Conservation (phyloP, 495 filamentous ascomycete genomes). For the Penicillium cosmopolitanum region DNA sequence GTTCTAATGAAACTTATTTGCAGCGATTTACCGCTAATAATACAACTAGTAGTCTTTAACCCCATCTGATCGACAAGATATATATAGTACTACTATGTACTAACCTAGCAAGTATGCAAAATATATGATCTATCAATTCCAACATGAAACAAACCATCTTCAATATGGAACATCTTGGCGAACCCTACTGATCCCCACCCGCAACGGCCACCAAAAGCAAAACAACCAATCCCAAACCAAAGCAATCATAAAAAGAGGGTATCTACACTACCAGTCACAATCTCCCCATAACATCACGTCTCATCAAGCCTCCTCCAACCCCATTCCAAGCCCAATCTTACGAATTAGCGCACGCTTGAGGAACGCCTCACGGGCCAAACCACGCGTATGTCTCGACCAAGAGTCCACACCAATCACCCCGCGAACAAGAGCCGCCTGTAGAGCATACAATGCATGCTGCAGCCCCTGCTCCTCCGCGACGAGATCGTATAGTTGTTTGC, state of each 20-base stretch:
- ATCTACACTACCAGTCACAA: conserved; percentile 16
- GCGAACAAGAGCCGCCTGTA: conserved; percentile 79
- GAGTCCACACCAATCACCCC: conserved; percentile 79
- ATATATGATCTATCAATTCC: conserved; percentile 1
- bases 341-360: conserved; percentile 84
- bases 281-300: conserved; percentile 10
- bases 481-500: conserved; percentile 85
- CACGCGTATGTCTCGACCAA: conserved; percentile 82
- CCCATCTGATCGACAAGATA: conserved; percentile 3
- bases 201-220: not conserved
- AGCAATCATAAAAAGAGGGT: conserved; percentile 13
- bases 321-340: conserved; percentile 90
- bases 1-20: no score
- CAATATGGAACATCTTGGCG: not conserved
- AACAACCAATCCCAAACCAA: not conserved
- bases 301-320: conserved; percentile 47
- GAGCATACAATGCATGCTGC: conserved; percentile 81
- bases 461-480: conserved; percentile 84
- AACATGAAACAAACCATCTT: not conserved
- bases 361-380: conserved; percentile 85
- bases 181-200: not conserved
- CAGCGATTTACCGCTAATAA: not conserved
- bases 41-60: not conserved
- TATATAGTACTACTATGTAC: not conserved
- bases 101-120: no score